Evolutionary conservation across 2,329 filamentous ascomycete species (phyloP).

Genomic region (Furcasterigmium sp.): DNA sequence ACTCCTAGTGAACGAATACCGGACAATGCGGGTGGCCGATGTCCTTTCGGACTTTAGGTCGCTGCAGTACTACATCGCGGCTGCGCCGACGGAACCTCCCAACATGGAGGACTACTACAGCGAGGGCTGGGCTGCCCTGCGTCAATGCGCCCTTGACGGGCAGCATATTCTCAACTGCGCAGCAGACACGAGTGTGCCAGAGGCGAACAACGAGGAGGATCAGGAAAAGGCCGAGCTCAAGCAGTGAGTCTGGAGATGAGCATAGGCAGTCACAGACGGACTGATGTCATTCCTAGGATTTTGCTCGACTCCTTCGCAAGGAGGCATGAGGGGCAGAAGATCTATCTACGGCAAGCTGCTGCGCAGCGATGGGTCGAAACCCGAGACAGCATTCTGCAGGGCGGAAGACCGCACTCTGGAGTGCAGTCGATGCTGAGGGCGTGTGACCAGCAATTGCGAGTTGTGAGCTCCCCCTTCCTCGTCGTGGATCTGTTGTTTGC

Average conservation of each 20-base stretch:
- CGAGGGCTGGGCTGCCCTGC: conserved; percentile 56
- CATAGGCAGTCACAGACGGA: background rate
- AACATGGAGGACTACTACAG: conserved; percentile 56
- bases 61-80: conserved; percentile 58
- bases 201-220: conserved; percentile 48
- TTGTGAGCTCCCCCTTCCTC: conserved; percentile 33
- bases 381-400: conserved; percentile 48
- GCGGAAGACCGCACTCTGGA: conserved; percentile 39
- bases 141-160: conserved; percentile 58
- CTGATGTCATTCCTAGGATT: conserved; percentile 32
- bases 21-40: conserved; percentile 55
- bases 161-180: conserved; percentile 61
- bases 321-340: conserved; percentile 60
- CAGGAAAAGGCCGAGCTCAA: conserved; percentile 58
- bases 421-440: conserved; percentile 43
- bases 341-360: conserved; percentile 55
- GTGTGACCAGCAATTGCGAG: conserved; percentile 52
- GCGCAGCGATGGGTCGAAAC: conserved; percentile 55
- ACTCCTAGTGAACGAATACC: conserved; percentile 51
- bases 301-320: conserved; percentile 55
- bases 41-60: conserved; percentile 57
- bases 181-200: conserved; percentile 55
- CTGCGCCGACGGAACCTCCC: conserved; percentile 47
- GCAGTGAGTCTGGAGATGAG: conserved; percentile 35
- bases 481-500: background rate